Evolutionary conservation across 352 stramenopile species (phyloP).

Genomic region (Elongisporangium prolatum): DNA sequence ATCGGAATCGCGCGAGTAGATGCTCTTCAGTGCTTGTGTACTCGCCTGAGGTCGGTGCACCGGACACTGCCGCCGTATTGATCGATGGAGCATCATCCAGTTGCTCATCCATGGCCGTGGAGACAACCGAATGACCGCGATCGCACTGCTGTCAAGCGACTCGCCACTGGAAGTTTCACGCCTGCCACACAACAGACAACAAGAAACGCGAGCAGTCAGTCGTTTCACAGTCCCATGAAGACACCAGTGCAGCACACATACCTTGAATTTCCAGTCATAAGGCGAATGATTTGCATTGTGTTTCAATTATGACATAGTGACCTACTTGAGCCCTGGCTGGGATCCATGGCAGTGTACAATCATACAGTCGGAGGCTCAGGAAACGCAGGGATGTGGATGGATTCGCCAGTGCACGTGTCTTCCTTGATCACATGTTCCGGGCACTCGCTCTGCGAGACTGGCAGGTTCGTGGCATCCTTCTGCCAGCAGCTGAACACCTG

Average conservation of each 20-base stretch:
- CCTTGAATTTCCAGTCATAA: no score
- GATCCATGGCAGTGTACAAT: no score
- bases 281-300: no score
- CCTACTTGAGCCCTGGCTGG: no score
- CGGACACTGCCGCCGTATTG: background rate
- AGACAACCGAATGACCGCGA: background rate
- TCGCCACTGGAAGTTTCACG: background rate
- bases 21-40: constrained; percentile 30
- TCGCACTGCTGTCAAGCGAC: background rate
- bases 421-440: constrained; percentile 59
- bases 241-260: no score
- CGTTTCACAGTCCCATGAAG: background rate
- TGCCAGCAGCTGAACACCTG: constrained; percentile 83
- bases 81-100: background rate
- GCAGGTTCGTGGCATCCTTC: constrained; percentile 51
- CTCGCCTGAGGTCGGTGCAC: background rate
- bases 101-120: background rate
- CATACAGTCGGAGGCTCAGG: constrained; percentile 1
- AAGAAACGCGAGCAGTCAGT: background rate
- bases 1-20: constrained; percentile 63
- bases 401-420: constrained; percentile 56
- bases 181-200: background rate
- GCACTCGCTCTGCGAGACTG: constrained; percentile 47
- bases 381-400: constrained; percentile 58
- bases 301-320: no score